Evolutionary conservation across 805 yeast genomes (phyloP).

Genomic region (Hagleromyces aurorensis): DNA sequence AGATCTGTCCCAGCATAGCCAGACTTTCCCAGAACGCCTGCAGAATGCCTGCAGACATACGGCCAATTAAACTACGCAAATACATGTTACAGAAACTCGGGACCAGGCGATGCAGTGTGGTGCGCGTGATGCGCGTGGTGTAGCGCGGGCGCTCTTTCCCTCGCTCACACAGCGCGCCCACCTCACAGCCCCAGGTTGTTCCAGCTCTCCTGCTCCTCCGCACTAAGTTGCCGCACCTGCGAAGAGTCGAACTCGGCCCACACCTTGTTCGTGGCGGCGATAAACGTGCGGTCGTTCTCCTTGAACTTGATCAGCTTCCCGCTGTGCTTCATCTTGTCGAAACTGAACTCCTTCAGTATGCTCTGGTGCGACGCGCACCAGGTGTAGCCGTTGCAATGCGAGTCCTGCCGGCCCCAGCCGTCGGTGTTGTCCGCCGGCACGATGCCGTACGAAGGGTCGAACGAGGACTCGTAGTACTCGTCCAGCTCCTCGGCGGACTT

Average conservation of each 20-base stretch:
- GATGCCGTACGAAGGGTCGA: conserved; percentile 6
- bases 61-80: no score
- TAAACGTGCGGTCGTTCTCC: conserved; percentile 1
- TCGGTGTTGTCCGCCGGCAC: conserved; percentile 6
- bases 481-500: conserved; percentile 6
- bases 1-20: no score
- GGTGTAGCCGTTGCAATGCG: conserved; percentile 10
- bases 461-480: conserved; percentile 5
- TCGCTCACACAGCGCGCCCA: no score
- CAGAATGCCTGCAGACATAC: no score
- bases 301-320: conserved; percentile 6
- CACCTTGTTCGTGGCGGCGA: conserved; percentile 1
- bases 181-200: no score
- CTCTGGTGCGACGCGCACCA: conserved; percentile 8
- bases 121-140: no score
- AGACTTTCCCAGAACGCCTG: no score
- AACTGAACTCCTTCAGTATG: conserved; percentile 9
- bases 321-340: conserved; percentile 4
- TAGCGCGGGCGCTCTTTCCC: no score
- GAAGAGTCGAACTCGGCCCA: neutral
- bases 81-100: no score
- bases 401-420: conserved; percentile 6
- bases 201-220: neutral
- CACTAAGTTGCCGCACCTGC: neutral
- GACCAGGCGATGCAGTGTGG: no score